Evolutionary conservation across 805 yeast genomes (phyloP), one percentile per base, ranked within the genome.

Genomic region (Nakazawaea molendinolei): DNA sequence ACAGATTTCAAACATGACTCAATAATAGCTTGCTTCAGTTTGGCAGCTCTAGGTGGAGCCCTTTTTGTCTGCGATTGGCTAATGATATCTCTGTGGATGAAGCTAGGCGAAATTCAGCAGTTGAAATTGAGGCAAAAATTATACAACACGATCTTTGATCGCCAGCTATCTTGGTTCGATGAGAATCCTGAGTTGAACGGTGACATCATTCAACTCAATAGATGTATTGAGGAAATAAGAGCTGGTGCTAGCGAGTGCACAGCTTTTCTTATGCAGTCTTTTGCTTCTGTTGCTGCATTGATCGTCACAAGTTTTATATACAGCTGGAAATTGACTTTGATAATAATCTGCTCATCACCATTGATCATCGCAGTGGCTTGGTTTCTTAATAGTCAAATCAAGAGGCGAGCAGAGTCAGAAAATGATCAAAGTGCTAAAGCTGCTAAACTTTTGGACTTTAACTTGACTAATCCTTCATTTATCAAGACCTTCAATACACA

Each of bases 311-410:
- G 95, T 1, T 71, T 92, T 52, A 69, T 71, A 42, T 79, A 76
- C 42, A 84, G 95, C 3, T 90, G 97, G 97, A 69, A 84, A 3
- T 65, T 92, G 8, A 84, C 97, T 0, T 57, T 92, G 18, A 71
- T 92, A 2, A 74, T 82, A n/a, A 49, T 90, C 40, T 79, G 86
- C 1, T 67, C 82, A 3, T 46, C 86, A 4, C 98, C 98, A 0
- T 23, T 87, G 0, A 71, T 90, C 39, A 65, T 65, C 0, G 7
- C 66, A 0, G 43, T 70, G 3, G 75, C 81, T 1, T 55, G 61
- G 24, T 23, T 66, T 0, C 70, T 80, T 39, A 76, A 87, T 0
- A 61, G 50, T 12, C 51, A 67, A 23, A 69, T 82, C 10, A 72
- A 69, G 34, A 61, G 52, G 23, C 66, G 61, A 43, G 68, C 86